These are phyloP conservation scores for Xylariaceae sp. DNA, from an alignment of 2,329 filamentous ascomycete genomes.

Conservation along the genomic window DNA sequence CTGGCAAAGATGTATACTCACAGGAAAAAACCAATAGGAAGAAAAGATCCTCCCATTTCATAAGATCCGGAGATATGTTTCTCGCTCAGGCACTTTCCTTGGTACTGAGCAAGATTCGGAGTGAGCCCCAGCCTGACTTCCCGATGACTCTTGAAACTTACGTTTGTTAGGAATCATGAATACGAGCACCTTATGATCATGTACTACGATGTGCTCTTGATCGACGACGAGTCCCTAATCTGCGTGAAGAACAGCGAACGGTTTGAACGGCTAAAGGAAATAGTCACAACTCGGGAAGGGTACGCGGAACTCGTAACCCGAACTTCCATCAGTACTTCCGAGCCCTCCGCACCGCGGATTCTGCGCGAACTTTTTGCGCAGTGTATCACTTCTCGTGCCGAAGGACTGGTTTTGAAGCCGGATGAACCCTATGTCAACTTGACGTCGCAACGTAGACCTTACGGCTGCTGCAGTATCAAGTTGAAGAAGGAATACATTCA, in stretches of 20 bases:
- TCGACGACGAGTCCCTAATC: constrained; percentile 51
- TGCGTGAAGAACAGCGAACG: constrained; percentile 52
- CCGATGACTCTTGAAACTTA: neutral
- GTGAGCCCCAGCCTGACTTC: constrained; percentile 36
- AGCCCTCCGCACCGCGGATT: constrained; percentile 43
- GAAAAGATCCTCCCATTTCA: constrained; percentile 68
- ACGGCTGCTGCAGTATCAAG: constrained; percentile 62
- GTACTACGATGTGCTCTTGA: constrained; percentile 53
- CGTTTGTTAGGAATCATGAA: constrained; percentile 37
- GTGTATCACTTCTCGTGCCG: constrained; percentile 60
- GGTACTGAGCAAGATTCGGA: constrained; percentile 64
- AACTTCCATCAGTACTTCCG: constrained; percentile 62
- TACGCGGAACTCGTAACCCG: constrained; percentile 56
- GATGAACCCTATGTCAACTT: constrained; percentile 72
- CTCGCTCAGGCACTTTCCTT: constrained; percentile 64
- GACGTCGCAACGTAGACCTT: constrained; percentile 32
- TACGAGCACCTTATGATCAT: constrained; percentile 58
- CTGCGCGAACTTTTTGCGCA: constrained; percentile 62
- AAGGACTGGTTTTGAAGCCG: constrained; percentile 78
- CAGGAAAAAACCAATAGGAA: constrained; percentile 37
- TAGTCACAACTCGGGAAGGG: constrained; percentile 52
- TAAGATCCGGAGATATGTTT: constrained; percentile 74
- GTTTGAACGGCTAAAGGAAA: constrained; percentile 51
- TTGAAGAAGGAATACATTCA: constrained; percentile 82
- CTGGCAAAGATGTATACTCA: neutral